phyloP scores from a whole-genome alignment of 208 protist genomes.

The Crithidia expoeki region DNA sequence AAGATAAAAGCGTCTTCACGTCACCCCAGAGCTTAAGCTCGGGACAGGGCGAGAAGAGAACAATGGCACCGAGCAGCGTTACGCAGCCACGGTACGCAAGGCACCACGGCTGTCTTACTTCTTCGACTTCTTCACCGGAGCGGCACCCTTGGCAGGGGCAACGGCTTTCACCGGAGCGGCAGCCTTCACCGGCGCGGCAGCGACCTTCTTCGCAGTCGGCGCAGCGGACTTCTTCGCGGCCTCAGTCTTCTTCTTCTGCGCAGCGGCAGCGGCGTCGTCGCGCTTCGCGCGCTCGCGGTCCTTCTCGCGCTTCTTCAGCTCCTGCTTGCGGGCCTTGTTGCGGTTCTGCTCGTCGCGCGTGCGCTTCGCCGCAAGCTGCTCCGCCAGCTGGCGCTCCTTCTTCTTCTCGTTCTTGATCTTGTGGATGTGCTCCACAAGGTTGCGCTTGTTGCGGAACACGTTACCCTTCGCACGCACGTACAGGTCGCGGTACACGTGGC shows the following conservation, averaged over 20 bases:
- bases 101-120: constrained; percentile 20
- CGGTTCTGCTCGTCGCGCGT: constrained; percentile 73
- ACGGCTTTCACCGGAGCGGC: constrained; percentile 53
- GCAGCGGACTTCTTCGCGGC: constrained; percentile 58
- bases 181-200: constrained; percentile 46
- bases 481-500: constrained; percentile 97
- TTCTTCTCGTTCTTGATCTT: constrained; percentile 97
- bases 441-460: constrained; percentile 99
- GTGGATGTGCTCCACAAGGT: constrained; percentile 98
- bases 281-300: constrained; percentile 72
- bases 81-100: constrained; percentile 4
- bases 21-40: too few species aligned
- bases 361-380: constrained; percentile 83
- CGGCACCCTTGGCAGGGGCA: constrained; percentile 48
- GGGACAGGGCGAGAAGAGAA: too few species aligned
- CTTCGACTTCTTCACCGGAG: constrained; percentile 57
- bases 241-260: constrained; percentile 49
- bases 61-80: constrained; percentile 6
- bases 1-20: not conserved
- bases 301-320: constrained; percentile 79
- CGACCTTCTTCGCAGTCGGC: constrained; percentile 41
- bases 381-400: constrained; percentile 94
- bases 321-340: constrained; percentile 70
- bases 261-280: constrained; percentile 58
- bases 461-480: constrained; percentile 99